phyloP scores from a whole-genome alignment of 2,329 filamentous ascomycete genomes.

The Elsinoe fawcettii region DNA sequence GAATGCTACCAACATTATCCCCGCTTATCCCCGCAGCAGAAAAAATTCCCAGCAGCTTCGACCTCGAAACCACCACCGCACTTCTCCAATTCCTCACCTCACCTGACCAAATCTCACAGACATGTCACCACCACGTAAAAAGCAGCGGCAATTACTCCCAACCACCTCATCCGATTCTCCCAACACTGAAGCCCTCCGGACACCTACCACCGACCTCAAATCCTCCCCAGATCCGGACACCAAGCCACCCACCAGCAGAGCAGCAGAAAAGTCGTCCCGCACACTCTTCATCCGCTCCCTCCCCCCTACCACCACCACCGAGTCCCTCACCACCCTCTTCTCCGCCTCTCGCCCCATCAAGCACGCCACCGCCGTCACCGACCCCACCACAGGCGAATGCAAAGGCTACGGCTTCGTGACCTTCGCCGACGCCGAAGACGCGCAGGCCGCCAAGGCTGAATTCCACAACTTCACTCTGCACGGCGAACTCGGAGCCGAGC shows the following conservation, averaged over 20 bases:
- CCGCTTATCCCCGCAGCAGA: not conserved
- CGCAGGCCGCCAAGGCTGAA: constrained; percentile 68
- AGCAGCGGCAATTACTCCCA: constrained; percentile 32
- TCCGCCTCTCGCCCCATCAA: constrained; percentile 92
- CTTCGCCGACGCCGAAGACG: constrained; percentile 89
- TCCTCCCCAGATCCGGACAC: not conserved
- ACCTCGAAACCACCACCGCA: not conserved
- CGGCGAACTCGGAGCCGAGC: constrained; percentile 37
- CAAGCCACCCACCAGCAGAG: constrained; percentile 15
- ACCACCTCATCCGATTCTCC: constrained; percentile 19
- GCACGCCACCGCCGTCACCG: constrained; percentile 85
- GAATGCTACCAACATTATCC: not conserved
- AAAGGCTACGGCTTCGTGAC: constrained; percentile 96
- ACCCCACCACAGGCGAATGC: constrained; percentile 76
- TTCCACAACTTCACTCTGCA: constrained; percentile 71
- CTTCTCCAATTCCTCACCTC: not conserved
- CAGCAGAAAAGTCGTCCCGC: constrained; percentile 19
- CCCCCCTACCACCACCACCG: constrained; percentile 67
- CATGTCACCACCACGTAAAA: constrained; percentile 36
- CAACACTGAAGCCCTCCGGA: constrained; percentile 22
- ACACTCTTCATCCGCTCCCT: constrained; percentile 86
- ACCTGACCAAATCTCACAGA: not conserved
- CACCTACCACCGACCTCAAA: constrained; percentile 5
- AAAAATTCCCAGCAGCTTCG: not conserved
- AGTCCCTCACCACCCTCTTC: constrained; percentile 79